phyloP scores from a whole-genome alignment of 2,329 filamentous ascomycete species.

The Phaeomoniella chlamydospora region DNA sequence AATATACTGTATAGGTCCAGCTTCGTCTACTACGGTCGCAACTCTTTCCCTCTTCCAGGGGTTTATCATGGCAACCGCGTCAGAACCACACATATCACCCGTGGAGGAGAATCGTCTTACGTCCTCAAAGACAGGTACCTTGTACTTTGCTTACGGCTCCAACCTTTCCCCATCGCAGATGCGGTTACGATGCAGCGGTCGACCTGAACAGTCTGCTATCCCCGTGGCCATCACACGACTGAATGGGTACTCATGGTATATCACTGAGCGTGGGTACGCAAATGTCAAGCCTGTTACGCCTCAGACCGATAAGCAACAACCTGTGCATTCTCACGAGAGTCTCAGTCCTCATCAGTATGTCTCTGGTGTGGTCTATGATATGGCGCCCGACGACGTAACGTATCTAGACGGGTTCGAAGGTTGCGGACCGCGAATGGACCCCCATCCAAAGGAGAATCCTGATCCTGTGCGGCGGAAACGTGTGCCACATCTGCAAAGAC shows the following conservation, averaged over 20 bases:
- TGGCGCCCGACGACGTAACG: constrained; percentile 20
- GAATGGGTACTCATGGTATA: constrained; percentile 24
- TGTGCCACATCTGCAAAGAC: constrained; percentile 17
- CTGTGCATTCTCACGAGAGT: no score
- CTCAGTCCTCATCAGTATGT: constrained; percentile 13
- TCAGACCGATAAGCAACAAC: background rate
- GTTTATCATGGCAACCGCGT: no score
- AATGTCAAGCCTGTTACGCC: constrained; percentile 20
- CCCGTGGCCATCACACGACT: constrained; percentile 24
- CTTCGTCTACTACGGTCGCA: no score
- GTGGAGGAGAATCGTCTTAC: no score
- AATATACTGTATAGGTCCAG: no score
- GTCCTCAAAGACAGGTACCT: constrained; percentile 10
- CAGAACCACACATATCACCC: no score
- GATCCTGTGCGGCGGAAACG: constrained; percentile 9
- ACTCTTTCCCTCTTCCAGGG: no score
- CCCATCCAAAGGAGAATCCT: constrained; percentile 1
- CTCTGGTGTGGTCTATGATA: constrained; percentile 25
- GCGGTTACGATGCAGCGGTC: constrained; percentile 18
- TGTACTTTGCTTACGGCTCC: constrained; percentile 29
- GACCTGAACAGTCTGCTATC: constrained; percentile 16
- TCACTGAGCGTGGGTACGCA: constrained; percentile 25
- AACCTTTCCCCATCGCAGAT: constrained; percentile 28
- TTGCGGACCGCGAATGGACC: constrained; percentile 12
- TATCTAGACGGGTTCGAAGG: constrained; percentile 24